Evolutionary conservation across 2,329 filamentous ascomycete genomes (phyloP), one percentile per base, ranked within the genome.

Genomic region (Plenodomus biglobosus): DNA sequence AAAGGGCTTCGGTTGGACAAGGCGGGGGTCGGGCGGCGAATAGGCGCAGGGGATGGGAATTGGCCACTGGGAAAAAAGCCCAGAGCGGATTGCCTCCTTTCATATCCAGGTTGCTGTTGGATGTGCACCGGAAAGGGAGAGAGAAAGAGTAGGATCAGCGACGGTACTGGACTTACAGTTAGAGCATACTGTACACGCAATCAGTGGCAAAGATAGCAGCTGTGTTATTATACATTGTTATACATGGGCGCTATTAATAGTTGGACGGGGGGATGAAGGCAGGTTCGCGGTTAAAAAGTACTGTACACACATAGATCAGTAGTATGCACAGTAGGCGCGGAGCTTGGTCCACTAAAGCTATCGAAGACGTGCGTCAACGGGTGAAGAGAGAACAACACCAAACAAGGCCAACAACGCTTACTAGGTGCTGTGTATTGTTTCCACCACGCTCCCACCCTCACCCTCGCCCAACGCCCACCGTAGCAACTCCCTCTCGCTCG

Each of bases 1-100:
- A 56, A 51, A 49, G 47, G 43, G 30, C 51, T 17, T 48, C 46
- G 50, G 58, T 54, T 57, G 58, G 58, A 53, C 35, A 45, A 38
- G 24, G 56, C 54, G 46, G 46, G 48, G 39, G 40, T 45, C 45
- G 46, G 46, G 45, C 43, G 35, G 48, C 44, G 27, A 52, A 46
- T 42, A 39, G 37, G 41, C 19, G 32, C 35, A 22, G 22, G 41
- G 42, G 40, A 44, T 21, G 40, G 45, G 59, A 56, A 58, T 56
- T 47, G 48, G 48, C 44, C 42, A 38, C 40, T n/a, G n/a, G n/a
- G 38, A 40, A 36, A 47, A 54, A 51, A 49, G 35, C 16, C 24
- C 44, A 32, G 40, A 42, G 45, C 44, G 55, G 38, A 46, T 53
- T 54, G 60, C 56, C 48, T 54, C 52, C 40, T 45, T 18, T 32